Base-by-base conservation (phyloP, 352 stramenopile species). In the Globisporangium radiosum region DNA sequence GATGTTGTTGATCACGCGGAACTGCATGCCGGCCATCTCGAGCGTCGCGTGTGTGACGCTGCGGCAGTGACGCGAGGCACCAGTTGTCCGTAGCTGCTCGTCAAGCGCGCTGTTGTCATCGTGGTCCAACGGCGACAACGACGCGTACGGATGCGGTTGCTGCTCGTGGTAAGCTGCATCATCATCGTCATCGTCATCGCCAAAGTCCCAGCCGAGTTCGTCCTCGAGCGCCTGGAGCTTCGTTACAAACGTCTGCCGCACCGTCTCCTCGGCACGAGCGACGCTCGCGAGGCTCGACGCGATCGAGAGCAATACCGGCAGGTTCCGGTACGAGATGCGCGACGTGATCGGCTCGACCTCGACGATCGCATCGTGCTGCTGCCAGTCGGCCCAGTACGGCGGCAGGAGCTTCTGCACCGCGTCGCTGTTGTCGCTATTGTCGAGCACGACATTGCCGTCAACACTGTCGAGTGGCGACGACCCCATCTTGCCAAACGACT, bases 1-100 rank as follows among this genome's bases (percentile, higher is more conserved):
- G 25, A 94, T 84, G 50, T 92, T 92, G 63, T 94, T 90, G 57
- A 94, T 86, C 68, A 94, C 53, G 7, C 72, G 70, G 42, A 94
- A 89, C 38, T 85, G 73, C 52, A 88, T 15, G 6, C 71, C 72
- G 39, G 60, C 69, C 38, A 76, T 54, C 39, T 72, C 42, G 13
- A 87, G 37, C 6, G 66, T 77, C 11, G 63, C 70, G 62, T 49
- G 69, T 38, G 69, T 81, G 49, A 50, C 62, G 50, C 9, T 65
- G 54, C 47, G 47, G 14, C 63, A 33, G 37, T 54, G 17, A 45
- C 17, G 5, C 13, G 17, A 38, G 5, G n/a, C 52, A 11, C 4
- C 14, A 33, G 52, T n/a, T 19, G 15, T 14, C 11, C 56, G 63
- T 5, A 19, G 42, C 5, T 48, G 57, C n/a, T 60, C 53, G 4